Evolutionary conservation across 805 yeast species (phyloP), one percentile per base, ranked within the genome.

Genomic region (Saturnispora diversa): DNA sequence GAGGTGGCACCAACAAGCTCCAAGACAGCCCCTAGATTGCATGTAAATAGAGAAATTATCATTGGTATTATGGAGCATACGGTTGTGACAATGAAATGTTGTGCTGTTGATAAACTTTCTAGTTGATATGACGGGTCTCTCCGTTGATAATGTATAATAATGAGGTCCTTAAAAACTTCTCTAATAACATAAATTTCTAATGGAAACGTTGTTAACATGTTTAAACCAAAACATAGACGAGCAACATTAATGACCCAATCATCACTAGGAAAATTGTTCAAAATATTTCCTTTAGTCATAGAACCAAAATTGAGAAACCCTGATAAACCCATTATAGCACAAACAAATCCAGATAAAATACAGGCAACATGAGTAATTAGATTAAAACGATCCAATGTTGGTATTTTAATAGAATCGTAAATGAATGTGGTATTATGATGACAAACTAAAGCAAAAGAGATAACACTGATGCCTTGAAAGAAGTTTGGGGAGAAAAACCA

Each of bases 401-500:
- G 90, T 16, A 73, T 74, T 48, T 72, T 73, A 54, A 90, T 70
- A 0, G 96, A 85, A 55, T 84, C 85, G 64, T 80, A 88, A 32
- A 88, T 90, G 53, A 88, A 82, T 22, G 90, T 75, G 0, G 97
- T 86, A 57, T 88, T 88, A 59, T 88, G 97, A 55, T 88, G 97
- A 55, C 97, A 88, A 3, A 88, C 97, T 49, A 90, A 70, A 2
- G 97, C 97, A 64, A 88, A 88, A 1, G 96, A 86, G 24, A 88
- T 85, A 37, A 88, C 95, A n/a, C 92, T 80, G 21, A 88, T 77
- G 2, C 96, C 95, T 59, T 88, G 95, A 56, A 88, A 85, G 3
- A 88, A 63, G 31, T 77, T 76, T 10, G 69, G 59, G 47, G 80
- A 80, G 37, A 85, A 54, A 4, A 84, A 64, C 63, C 74, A 68